Base-by-base conservation (phyloP, 768 basidiomycete species). In the Russula olivacea region DNA sequence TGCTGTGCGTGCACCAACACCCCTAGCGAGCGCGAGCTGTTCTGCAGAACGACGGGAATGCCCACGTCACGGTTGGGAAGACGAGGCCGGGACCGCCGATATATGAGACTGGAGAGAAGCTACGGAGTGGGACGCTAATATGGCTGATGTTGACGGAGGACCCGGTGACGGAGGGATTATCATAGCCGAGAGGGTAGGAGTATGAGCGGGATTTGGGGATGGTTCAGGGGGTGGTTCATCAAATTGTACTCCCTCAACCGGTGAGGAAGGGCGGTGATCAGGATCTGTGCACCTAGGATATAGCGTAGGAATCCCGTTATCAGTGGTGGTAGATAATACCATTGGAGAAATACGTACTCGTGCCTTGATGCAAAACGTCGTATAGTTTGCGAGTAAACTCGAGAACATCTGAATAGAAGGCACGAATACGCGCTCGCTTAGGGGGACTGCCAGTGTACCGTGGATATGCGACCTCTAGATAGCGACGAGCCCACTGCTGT, bases 401-500 rank as follows among this genome's bases (percentile, higher is more conserved):
- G 21, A 63, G 61, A 2, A 43, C n/a, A 12, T 75, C 72, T 59
- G 75, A 45, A 38, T 55, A 65, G 19, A 58, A 81, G 4, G 79
- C 74, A 10, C 75, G 75, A 3, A 80, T 74, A 19, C 79, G 72
- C 2, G 78, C 79, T 25, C 77, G 78, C 62, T 61, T 77, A n/a
- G 30, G 57, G 17, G 48, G 66, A 17, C 40, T 61, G n/a, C n/a
- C n/a, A n/a, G n/a, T n/a, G 62, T 72, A 8, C 75, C 72, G 34
- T 71, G 67, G 40, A 72, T 72, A 36, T 71, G 72, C 59, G 61
- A 64, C 34, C 10, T 51, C 54, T 28, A 64, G 14, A 61, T 79
- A 79, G 38, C 76, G 74, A 23, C 77, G 74, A 1, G 78, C 71
- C 82, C 82, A 83, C 58, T 80, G 78, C 64, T 83, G 77, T 28